Base-by-base conservation (phyloP, 345 rosid genomes). In the Populus deltoides region DNA sequence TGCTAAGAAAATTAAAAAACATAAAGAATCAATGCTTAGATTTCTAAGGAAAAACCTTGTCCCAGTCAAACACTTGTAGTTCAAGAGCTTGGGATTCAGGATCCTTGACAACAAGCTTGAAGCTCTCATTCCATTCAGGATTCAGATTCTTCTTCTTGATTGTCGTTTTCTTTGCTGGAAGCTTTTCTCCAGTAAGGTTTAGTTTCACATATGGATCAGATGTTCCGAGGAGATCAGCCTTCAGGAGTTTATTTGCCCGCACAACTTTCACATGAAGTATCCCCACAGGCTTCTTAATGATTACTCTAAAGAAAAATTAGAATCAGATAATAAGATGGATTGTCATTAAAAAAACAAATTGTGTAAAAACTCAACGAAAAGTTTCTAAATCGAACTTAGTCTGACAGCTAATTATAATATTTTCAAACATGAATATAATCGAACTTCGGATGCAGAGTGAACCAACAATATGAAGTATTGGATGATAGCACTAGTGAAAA, bases 111-210 rank as follows among this genome's bases (percentile, higher is more conserved):
- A 87, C 33, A 63, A 92, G 89, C 85, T 90, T 87, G 88, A 92
- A 92, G 82, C 80, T 77, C 87, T 92, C 97, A 13, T 90, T 92
- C 97, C 97, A 92, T 77, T 81, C 91, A 6, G 97, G 97, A 82
- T 90, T 92, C 77, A 92, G 81, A 83, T 87, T 92, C 69, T 86
- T 88, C 79, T 92, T 89, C 89, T 89, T 92, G 78, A 89, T 71
- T 4, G 92, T 88, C 24, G 97, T 92, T 83, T 89, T 92, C 90
- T 92, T 90, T 20, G 88, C 83, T 0, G 88, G 88, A 29, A 92
- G 88, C 74, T 77, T 87, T 55, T 90, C 94, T 78, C 90, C 94
- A 0, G 90, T 87, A 61, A 92, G 81, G 76, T 78, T 88, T 36
- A 92, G 88, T 83, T 87, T 86, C 66, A 90, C 93, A 70, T 89